These are phyloP conservation scores for Hyphopichia wangnamkhiaoensis DNA, from an alignment of 1,139 yeast species.

Conservation along the genomic window DNA sequence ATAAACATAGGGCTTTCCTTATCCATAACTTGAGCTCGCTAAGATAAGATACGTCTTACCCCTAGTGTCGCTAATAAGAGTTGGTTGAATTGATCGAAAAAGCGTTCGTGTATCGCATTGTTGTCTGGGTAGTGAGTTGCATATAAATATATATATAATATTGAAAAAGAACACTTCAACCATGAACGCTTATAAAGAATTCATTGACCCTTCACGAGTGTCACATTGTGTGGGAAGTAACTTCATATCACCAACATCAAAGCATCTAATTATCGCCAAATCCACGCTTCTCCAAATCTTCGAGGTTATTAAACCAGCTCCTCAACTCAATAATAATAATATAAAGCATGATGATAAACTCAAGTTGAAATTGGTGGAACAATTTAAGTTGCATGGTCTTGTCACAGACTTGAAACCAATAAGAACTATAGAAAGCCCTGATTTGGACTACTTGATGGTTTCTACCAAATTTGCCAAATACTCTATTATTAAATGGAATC, in stretches of 20 bases:
- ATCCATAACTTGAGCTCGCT: background rate
- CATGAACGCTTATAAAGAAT: slow-evolving; percentile 87
- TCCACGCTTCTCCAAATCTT: slow-evolving; percentile 74
- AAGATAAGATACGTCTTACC: too few species aligned
- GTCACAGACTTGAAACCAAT: slow-evolving; percentile 60
- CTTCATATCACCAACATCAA: slow-evolving; percentile 51
- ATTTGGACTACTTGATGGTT: slow-evolving; percentile 62
- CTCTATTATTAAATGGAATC: slow-evolving; percentile 76
- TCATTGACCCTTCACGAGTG: slow-evolving; percentile 78
- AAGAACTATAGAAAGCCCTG: slow-evolving; percentile 50
- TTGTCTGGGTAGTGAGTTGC: too few species aligned
- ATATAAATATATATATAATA: too few species aligned
- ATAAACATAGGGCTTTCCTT: background rate
- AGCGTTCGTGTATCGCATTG: too few species aligned
- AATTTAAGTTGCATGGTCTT: slow-evolving; percentile 71
- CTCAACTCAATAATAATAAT: slow-evolving; percentile 18
- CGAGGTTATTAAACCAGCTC: slow-evolving; percentile 32
- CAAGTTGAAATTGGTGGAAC: slow-evolving; percentile 58
- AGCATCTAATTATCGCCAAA: slow-evolving; percentile 68
- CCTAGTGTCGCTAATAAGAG: too few species aligned
- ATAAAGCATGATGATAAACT: slow-evolving; percentile 15
- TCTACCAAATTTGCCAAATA: slow-evolving; percentile 77
- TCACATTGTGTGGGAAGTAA: slow-evolving; percentile 62
- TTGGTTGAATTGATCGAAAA: too few species aligned
- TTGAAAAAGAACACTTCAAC: too few species aligned